Conservation (phyloP, 2,329 filamentous ascomycete species). For the Byssochlamys sp. region DNA sequence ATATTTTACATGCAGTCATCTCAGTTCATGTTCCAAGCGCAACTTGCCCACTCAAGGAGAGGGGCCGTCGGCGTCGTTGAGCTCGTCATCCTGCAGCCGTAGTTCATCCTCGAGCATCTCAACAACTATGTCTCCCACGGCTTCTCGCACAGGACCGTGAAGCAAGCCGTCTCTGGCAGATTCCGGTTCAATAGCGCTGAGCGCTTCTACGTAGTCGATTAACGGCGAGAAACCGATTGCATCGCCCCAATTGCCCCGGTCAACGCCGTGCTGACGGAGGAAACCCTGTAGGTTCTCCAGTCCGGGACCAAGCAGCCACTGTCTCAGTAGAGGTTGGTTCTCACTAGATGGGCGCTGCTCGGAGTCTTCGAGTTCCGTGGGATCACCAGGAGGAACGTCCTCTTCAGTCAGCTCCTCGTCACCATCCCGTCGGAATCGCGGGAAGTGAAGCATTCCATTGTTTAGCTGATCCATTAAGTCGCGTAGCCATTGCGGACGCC, state of each 20-base stretch:
- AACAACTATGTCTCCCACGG: conserved; percentile 26
- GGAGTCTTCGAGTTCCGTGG: conserved; percentile 6
- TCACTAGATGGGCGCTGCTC: conserved; percentile 13
- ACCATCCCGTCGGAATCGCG: conserved; percentile 11
- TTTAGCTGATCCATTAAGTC: conserved; percentile 28
- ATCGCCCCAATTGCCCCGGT: conserved; percentile 34
- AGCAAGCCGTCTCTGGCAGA: conserved; percentile 18
- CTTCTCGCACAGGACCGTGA: conserved; percentile 21
- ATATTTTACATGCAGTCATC: background rate
- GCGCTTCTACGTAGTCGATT: conserved; percentile 25
- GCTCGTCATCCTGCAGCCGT: conserved; percentile 17
- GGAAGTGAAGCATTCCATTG: conserved; percentile 19
- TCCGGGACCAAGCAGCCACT: conserved; percentile 26
- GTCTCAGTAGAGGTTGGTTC: conserved; percentile 20
- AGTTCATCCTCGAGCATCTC: conserved; percentile 30
- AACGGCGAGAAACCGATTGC: conserved; percentile 26
- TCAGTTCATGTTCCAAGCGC: background rate
- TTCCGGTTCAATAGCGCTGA: conserved; percentile 18
- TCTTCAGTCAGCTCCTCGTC: conserved; percentile 10
- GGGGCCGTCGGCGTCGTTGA: background rate
- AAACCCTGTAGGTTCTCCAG: conserved; percentile 27
- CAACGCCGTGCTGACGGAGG: conserved; percentile 29
- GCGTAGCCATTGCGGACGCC: conserved; percentile 27
- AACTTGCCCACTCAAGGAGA: background rate
- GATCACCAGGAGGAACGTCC: conserved; percentile 6